Evolutionary conservation across 2,329 filamentous ascomycete genomes (phyloP), one percentile per base, ranked within the genome.

Genomic region (Paraphaeosphaeria sporulosa): DNA sequence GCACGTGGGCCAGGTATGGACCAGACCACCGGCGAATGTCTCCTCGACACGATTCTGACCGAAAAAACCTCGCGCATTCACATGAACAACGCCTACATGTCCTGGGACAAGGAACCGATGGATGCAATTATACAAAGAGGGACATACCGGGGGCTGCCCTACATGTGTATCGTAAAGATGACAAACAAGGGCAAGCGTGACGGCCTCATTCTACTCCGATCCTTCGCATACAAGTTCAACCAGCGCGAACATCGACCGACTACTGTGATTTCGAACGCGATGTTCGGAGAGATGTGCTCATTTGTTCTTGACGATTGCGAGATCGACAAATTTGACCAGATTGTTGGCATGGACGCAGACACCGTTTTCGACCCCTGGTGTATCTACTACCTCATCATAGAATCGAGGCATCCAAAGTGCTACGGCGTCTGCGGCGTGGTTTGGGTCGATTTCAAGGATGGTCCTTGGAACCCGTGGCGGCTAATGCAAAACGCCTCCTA

Each of bases 181-280:
- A 79, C 82, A 67, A 84, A 83, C 67, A 81, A 83, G 62, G 82
- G 82, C 38, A 85, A 84, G 68, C 76, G 81, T 2, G 83, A 85
- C 65, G 82, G 81, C 50, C 68, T 84, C 44, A 83, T 82, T 63
- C 78, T 84, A n/a, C 79, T 78, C 1, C 80, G 82, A 0, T 84
- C 82, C 0, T 80, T 84, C 47, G 67, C 84, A 5, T 81, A 82
- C 63, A 81, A 84, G 63, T 85, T 80, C 76, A 80, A 82, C 62
- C 69, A 76, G 50, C 79, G 82, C 4, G 76, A 77, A 1, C 72
- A 77, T 46, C 78, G 54, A 44, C 42, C 42, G 42, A 50, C 54
- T 21, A 61, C 60, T 17, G 59, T 64, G 21, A 46, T 62, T 36
- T 64, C 60, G 21, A 57, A 56, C 21, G 38, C 43, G 17, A 54